Percentiles rank a stretch among this genome's conserved stretches.
These are phyloP conservation scores for Cladosporium halotolerans DNA, from an alignment of 2,329 filamentous ascomycete species.

Conservation along the genomic window DNA sequence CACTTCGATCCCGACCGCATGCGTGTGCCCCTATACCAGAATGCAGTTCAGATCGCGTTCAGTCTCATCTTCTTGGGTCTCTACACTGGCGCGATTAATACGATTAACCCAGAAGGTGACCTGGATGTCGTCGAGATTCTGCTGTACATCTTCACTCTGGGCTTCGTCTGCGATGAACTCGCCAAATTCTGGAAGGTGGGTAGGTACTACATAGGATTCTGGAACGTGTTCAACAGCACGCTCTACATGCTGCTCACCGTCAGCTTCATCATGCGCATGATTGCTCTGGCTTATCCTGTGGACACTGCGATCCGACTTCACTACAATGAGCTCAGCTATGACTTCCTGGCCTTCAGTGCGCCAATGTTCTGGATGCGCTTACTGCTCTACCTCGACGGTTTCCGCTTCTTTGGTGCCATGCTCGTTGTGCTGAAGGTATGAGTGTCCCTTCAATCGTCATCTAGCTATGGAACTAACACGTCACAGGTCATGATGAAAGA, in stretches of 20 bases:
- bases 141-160: constrained; percentile 85
- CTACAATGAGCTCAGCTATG: constrained; percentile 81
- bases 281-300: constrained; percentile 62
- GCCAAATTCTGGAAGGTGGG: constrained; percentile 93
- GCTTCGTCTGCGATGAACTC: constrained; percentile 82
- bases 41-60: constrained; percentile 77
- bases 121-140: constrained; percentile 77
- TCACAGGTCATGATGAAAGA: constrained; percentile 49
- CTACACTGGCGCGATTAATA: constrained; percentile 89
- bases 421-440: constrained; percentile 75
- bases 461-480: neutral
- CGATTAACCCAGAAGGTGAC: constrained; percentile 78
- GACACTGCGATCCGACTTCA: constrained; percentile 44
- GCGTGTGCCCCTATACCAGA: constrained; percentile 88
- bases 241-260: constrained; percentile 74
- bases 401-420: constrained; percentile 97
- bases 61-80: constrained; percentile 76
- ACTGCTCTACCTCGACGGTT: constrained; percentile 83
- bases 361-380: constrained; percentile 97
- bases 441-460: neutral
- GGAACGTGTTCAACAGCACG: constrained; percentile 88
- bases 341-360: constrained; percentile 85
- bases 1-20: constrained; percentile 94
- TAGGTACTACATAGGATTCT: constrained; percentile 84
- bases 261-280: constrained; percentile 71